Base-by-base conservation (phyloP, 768 basidiomycete species). In the Pleurotus tuoliensis region DNA sequence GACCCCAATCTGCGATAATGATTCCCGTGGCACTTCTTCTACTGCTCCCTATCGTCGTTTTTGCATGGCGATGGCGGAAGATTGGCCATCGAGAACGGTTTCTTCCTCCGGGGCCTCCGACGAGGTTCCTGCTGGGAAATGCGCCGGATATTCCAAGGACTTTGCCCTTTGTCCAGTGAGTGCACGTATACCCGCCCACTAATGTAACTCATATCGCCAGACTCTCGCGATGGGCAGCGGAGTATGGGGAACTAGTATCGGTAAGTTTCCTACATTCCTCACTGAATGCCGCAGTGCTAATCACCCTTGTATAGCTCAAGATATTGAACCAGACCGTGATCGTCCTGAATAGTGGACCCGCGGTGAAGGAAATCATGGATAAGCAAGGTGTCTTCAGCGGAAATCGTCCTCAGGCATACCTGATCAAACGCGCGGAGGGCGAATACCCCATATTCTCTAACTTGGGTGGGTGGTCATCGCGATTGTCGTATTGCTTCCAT, bases 321-420 rank as follows among this genome's bases (percentile, higher is more conserved):
- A 51, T 68, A 12, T 24, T 64, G 34, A 52, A 65, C 43, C 43
- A 58, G 38, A 67, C 62, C n/a, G 54, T 67, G 16, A 63, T 67
- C 58, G 64, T 67, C n/a, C 30, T 67, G 6, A 64, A 61, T 50
- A 27, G 58, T 11, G 63, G 63, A 2, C 59, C 56, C 9, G 49
- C 61, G 4, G 53, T 67, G 0, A 59, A 57, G 27, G 66, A 67
- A 34, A 20, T 67, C 13, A 56, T 67, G 45, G 66, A 67, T 40
- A 65, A 64, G 43, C 67, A 54, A 40, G 60, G 66, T 13, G 22
- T 45, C n/a, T 38, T 52, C 15, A 62, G 47, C 15, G 44, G 51
- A 18, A 64, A 64, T 48, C 62, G 66, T n/a, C 66, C 67, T 4
- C 45, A 47, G 34, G 54, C 61, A 11, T 43, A 58, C 43, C 61